Conservation (phyloP, 176 grass and related monocot genomes). For the Poa annua region DNA sequence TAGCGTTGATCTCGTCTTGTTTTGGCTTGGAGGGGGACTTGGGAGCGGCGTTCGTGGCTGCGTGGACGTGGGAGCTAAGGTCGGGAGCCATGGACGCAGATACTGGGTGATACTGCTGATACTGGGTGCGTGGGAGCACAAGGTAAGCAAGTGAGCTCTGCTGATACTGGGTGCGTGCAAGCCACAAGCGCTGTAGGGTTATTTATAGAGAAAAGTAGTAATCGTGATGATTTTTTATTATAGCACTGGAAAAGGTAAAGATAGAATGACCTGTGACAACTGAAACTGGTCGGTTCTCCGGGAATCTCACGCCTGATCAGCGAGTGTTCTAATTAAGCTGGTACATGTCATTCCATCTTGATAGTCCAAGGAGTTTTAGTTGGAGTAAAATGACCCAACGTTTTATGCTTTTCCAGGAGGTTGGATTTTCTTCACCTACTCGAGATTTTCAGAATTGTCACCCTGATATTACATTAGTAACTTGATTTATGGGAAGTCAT, state of each 20-base stretch:
- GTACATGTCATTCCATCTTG: too few relatives aligned
- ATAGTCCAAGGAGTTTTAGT: background rate
- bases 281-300: background rate
- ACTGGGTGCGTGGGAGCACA: conserved; percentile 39
- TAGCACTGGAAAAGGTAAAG: background rate
- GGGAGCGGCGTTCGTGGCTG: background rate
- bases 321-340: background rate
- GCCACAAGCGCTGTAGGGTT: conserved; percentile 43
- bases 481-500: too few relatives aligned
- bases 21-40: conserved; percentile 10
- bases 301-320: conserved; percentile 2
- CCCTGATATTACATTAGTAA: too few relatives aligned
- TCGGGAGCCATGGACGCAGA: conserved; percentile 49
- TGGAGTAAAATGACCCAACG: too few relatives aligned
- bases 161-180: conserved; percentile 28
- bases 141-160: too few relatives aligned
- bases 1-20: background rate
- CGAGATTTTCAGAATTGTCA: too few relatives aligned
- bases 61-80: conserved; percentile 47
- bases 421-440: too few relatives aligned
- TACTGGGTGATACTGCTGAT: background rate
- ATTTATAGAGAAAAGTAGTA: conserved; percentile 44
- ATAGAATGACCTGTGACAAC: background rate
- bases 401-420: too few relatives aligned
- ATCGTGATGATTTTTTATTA: background rate